phyloP scores from a whole-genome alignment of 1,284 basidiomycete genomes.

The Stereum hirsutum region DNA sequence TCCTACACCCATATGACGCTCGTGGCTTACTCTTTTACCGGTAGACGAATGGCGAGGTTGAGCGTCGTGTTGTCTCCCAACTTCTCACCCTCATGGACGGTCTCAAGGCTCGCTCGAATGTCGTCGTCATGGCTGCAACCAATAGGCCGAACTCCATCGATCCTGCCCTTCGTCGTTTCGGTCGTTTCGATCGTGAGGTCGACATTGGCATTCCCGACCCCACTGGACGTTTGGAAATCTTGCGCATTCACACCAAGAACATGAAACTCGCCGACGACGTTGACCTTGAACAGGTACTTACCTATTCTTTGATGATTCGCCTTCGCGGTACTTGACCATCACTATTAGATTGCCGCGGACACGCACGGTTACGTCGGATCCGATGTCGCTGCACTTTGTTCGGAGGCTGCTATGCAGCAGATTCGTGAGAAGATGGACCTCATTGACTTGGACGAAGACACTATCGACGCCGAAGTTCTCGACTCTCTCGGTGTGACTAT shows the following conservation, averaged over 20 bases:
- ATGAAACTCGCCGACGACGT: slow-evolving; percentile 99
- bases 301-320: background rate
- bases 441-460: slow-evolving; percentile 89
- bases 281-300: slow-evolving; percentile 82
- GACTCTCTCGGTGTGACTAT: slow-evolving; percentile 94
- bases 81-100: slow-evolving; percentile 98
- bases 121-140: slow-evolving; percentile 99
- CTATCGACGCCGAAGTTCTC: slow-evolving; percentile 94
- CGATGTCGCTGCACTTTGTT: slow-evolving; percentile 93
- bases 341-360: slow-evolving; percentile 83
- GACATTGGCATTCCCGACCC: slow-evolving; percentile 99
- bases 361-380: slow-evolving; percentile 99
- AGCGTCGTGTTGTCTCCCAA: slow-evolving; percentile 97
- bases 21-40: slow-evolving; percentile 7
- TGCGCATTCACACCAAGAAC: slow-evolving; percentile 99
- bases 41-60: slow-evolving; percentile 97
- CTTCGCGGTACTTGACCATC: slow-evolving; percentile 7
- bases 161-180: slow-evolving; percentile 95
- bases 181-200: slow-evolving; percentile 98
- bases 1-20: too few relatives aligned
- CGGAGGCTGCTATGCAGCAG: slow-evolving; percentile 97
- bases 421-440: slow-evolving; percentile 98
- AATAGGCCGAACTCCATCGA: slow-evolving; percentile 99
- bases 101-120: slow-evolving; percentile 95
- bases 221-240: slow-evolving; percentile 95